Evolutionary conservation across 257 asterid genomes (phyloP).

Genomic region (Verbascum thapsus): DNA sequence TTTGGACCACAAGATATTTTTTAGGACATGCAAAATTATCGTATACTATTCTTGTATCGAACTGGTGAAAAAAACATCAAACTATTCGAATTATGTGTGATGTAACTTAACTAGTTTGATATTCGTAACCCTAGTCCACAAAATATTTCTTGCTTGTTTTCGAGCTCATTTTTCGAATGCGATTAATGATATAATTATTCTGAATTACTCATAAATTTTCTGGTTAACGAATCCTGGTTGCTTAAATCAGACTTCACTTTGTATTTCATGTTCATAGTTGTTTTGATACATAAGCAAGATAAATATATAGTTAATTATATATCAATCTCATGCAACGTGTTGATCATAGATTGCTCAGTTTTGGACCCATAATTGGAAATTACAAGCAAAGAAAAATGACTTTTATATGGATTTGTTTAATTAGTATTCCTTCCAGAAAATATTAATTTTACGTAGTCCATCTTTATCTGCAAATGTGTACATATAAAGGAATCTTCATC

Average conservation of each 20-base stretch:
- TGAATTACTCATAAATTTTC: neutral
- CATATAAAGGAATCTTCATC: constrained; percentile 1
- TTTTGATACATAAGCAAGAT: constrained; percentile 19
- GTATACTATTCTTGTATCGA: too few species aligned
- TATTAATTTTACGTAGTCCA: neutral
- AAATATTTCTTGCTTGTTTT: too few species aligned
- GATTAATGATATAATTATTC: too few species aligned
- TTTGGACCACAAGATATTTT: too few species aligned
- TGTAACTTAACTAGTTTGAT: too few species aligned
- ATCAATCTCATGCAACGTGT: constrained; percentile 18
- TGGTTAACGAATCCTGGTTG: constrained; percentile 7
- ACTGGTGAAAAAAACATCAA: too few species aligned
- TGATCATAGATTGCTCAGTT: neutral
- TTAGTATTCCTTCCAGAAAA: neutral
- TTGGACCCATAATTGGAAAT: constrained; percentile 12
- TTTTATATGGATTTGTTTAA: neutral
- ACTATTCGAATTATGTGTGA: too few species aligned
- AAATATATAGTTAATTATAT: neutral
- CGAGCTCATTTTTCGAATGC: too few species aligned
- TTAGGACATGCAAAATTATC: too few species aligned
- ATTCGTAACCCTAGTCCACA: too few species aligned
- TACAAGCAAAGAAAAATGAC: constrained; percentile 6
- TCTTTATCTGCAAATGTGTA: neutral
- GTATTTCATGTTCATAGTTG: constrained; percentile 8
- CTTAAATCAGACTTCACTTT: constrained; percentile 25